Conservation (phyloP, 73 alveolate genomes). For the Tetrahymena elliotti region DNA sequence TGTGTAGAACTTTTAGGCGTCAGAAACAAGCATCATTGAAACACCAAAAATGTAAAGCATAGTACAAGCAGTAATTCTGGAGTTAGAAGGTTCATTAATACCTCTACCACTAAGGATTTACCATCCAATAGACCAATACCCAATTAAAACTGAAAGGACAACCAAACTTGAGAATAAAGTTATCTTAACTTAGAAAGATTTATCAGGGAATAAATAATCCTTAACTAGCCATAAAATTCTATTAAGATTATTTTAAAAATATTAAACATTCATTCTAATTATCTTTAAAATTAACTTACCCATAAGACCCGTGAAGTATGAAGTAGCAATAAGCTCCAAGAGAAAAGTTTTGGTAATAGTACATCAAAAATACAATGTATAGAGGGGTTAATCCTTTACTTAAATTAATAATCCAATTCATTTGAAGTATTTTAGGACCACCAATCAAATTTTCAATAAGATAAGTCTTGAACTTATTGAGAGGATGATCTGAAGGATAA, state of each 20-base stretch:
- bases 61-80: conserved; percentile 47
- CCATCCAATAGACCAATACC: conserved; percentile 55
- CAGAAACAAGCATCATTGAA: conserved; percentile 51
- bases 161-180: conserved; percentile 29
- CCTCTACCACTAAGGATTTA: conserved; percentile 47
- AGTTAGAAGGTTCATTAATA: conserved; percentile 46
- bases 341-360: conserved; percentile 73
- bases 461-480: background rate
- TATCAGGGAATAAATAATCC: conserved; percentile 86
- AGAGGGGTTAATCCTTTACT: conserved; percentile 54
- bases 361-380: conserved; percentile 60
- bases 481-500: background rate
- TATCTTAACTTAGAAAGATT: conserved; percentile 53
- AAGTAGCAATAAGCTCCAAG: conserved; percentile 76
- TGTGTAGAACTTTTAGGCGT: conserved; percentile 46
- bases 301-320: background rate
- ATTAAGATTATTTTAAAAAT: conserved; percentile 15
- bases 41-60: conserved; percentile 46
- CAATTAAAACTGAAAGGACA: conserved; percentile 20
- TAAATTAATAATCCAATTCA: conserved; percentile 49
- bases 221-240: conserved; percentile 86
- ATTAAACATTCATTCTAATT: too few relatives aligned
- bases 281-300: background rate
- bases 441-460: conserved; percentile 49
- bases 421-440: conserved; percentile 50